A percentile compares a stretch with the other conserved stretches of the same genome.
phyloP scores from a whole-genome alignment of 2,329 filamentous ascomycete species.

The Zelopaecilomyces penicillatus region DNA sequence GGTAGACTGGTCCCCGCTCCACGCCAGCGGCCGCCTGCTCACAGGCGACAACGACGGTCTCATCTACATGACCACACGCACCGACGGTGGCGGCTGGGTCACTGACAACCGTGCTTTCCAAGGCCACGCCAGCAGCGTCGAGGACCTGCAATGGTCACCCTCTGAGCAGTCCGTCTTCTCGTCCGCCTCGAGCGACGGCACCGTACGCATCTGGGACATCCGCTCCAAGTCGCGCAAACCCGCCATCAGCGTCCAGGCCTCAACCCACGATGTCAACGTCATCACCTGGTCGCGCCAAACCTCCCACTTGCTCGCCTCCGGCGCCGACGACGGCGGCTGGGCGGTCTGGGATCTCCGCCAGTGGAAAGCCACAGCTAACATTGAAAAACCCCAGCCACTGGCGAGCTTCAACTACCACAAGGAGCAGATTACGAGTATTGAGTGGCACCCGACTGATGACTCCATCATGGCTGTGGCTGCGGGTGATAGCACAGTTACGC shows the following conservation, averaged over 20 bases:
- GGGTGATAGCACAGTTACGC: conserved; percentile 85
- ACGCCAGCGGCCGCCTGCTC: conserved; percentile 73
- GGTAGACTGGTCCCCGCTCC: conserved; percentile 82
- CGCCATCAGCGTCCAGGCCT: conserved; percentile 81
- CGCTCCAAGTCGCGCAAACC: conserved; percentile 81
- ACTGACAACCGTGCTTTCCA: conserved; percentile 78
- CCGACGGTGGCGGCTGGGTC: conserved; percentile 80
- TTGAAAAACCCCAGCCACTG: conserved; percentile 65
- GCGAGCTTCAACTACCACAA: conserved; percentile 93
- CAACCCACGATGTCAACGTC: conserved; percentile 84
- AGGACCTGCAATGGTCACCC: conserved; percentile 96
- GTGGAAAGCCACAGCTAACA: conserved; percentile 59
- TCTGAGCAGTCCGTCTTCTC: conserved; percentile 90
- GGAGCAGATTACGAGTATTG: conserved; percentile 89
- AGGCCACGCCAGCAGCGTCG: conserved; percentile 77
- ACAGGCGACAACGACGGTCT: conserved; percentile 87
- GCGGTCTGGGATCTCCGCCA: conserved; percentile 92
- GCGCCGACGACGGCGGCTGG: conserved; percentile 90
- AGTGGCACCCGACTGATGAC: conserved; percentile 97
- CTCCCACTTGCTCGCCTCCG: conserved; percentile 80
- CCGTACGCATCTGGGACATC: conserved; percentile 91
- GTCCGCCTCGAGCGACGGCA: conserved; percentile 88
- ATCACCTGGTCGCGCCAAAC: conserved; percentile 91
- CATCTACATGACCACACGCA: conserved; percentile 82
- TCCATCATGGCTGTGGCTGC: conserved; percentile 88